Evolutionary conservation across 257 asterid species (phyloP).

Genomic region (Solanum sejunctum): DNA sequence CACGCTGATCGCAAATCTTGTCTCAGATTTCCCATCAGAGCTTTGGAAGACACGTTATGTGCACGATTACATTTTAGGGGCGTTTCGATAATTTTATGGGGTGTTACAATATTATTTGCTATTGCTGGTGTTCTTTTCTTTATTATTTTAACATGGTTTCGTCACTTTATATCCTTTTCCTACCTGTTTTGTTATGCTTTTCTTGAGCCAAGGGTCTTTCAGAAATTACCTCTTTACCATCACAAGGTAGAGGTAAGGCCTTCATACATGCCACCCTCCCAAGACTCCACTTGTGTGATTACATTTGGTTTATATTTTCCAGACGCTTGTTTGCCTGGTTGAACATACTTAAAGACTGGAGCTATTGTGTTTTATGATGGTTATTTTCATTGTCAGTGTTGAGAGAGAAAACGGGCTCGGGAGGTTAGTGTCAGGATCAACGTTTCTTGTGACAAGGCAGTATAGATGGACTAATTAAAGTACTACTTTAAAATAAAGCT

Average conservation of each 20-base stretch:
- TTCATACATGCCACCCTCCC: neutral
- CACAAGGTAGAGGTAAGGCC: neutral
- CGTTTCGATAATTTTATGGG: too few species aligned
- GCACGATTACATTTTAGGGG: too few species aligned
- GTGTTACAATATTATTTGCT: neutral
- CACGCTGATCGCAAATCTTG: too few species aligned
- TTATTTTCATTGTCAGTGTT: neutral
- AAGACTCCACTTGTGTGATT: neutral
- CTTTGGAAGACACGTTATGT: too few species aligned
- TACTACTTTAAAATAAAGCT: neutral
- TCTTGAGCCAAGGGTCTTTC: neutral
- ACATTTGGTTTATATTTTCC: neutral
- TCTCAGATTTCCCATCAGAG: too few species aligned
- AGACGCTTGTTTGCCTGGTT: neutral
- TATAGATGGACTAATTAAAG: neutral
- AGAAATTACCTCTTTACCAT: neutral
- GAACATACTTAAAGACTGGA: neutral
- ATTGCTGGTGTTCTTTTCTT: neutral
- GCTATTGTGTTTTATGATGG: neutral
- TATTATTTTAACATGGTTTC: neutral
- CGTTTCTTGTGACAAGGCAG: neutral
- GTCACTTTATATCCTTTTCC: neutral
- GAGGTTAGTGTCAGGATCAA: neutral
- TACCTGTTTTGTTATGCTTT: neutral
- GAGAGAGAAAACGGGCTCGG: neutral